phyloP scores from a whole-genome alignment of 352 stramenopile species.

The Peronospora belbahrii region DNA sequence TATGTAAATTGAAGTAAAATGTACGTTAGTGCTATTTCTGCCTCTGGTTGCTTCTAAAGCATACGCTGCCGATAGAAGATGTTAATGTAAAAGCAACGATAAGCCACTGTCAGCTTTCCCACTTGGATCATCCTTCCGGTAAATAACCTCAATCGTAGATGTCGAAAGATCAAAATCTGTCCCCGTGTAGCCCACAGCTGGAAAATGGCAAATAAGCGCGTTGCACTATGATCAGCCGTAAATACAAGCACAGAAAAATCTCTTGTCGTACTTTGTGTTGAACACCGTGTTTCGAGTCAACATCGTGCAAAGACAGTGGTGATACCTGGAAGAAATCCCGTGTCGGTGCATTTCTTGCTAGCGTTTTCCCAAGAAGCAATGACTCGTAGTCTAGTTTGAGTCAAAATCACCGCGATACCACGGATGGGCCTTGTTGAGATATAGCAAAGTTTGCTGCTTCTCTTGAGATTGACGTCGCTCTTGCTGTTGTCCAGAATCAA shows the following conservation, averaged over 20 bases:
- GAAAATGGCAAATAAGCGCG: conserved; percentile 5
- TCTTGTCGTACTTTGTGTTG: conserved; percentile 63
- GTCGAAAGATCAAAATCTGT: conserved; percentile 78
- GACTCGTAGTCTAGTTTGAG: conserved; percentile 68
- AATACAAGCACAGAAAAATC: not conserved
- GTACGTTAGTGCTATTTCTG: conserved; percentile 17
- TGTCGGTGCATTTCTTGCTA: conserved; percentile 67
- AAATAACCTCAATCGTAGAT: conserved; percentile 65
- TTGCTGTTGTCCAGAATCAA: conserved; percentile 8
- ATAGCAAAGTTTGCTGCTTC: conserved; percentile 50
- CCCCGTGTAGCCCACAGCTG: conserved; percentile 72
- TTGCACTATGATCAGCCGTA: conserved; percentile 1
- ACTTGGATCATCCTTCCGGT: conserved; percentile 53
- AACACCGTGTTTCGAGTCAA: conserved; percentile 69
- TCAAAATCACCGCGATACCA: conserved; percentile 78
- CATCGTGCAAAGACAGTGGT: conserved; percentile 61
- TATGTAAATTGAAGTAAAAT: too few species aligned
- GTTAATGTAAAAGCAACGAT: conserved; percentile 55
- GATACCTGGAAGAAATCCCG: conserved; percentile 84
- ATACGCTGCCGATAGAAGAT: conserved; percentile 70
- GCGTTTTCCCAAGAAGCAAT: conserved; percentile 73
- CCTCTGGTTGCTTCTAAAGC: conserved; percentile 42
- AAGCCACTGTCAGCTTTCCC: conserved; percentile 12
- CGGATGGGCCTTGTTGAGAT: conserved; percentile 67
- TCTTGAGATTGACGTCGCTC: conserved; percentile 14